Base-by-base conservation (phyloP, 495 filamentous ascomycete species). In the Extremus antarcticus region DNA sequence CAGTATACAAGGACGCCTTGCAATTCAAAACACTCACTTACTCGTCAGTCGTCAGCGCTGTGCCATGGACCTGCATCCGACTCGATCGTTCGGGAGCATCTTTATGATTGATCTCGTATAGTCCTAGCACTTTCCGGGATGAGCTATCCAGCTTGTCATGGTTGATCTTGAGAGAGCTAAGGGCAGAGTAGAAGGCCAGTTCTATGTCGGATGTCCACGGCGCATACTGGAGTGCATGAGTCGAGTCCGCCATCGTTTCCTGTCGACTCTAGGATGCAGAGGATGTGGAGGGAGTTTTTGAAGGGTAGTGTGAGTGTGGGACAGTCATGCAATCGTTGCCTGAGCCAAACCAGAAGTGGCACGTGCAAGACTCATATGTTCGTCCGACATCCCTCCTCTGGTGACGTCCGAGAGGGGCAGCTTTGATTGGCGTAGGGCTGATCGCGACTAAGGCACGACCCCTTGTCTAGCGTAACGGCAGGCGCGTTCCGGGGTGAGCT, bases 61-160 rank as follows among this genome's bases (percentile, higher is more conserved):
- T 90, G 15, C 85, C 88, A 58, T 89, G 82, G 22, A 98, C 80
- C 69, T 95, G 88, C 80, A 97, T 88, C 52, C 80, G 83, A 65
- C 82, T 84, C 52, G 85, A 88, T 25, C 82, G 74, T 57, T 85
- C 81, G 0, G 85, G 80, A 15, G 81, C 61, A 53, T 85, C 84
- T 41, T 76, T 74, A 10, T 80, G 68, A 47, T 84, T 88, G 58
- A 88, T 80, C 68, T 95, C 87, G 67, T 98, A 97, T 24, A 95
- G 72, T 16, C 92, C 92, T n/a, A 94, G 71, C 0, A 97, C 74
- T 51, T 80, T 79, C 29, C 91, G 86, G 20, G 90, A 86, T 16
- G 92, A 92, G 63, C 92, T 89, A 69, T 95, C 85, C 40, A 98
- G 86, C 73, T 86, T 94, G 71, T 96, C 92, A 79, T 94, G 84